These are phyloP conservation scores for Pseudomonodictys pantanalensis DNA, from an alignment of 495 filamentous ascomycete species.

Conservation along the genomic window DNA sequence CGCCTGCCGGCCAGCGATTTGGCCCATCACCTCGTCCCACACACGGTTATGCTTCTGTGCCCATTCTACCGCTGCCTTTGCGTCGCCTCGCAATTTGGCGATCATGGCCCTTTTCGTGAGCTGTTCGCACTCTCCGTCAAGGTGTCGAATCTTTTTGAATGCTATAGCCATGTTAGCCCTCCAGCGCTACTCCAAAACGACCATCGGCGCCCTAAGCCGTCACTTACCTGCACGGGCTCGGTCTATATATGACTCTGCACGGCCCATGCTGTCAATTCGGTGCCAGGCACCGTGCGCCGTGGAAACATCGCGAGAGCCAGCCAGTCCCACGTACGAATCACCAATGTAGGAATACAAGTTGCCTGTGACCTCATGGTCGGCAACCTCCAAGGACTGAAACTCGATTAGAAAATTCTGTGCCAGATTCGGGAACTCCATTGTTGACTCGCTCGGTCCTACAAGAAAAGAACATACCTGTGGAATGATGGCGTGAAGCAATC, in stretches of 20 bases:
- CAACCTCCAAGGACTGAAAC: slow-evolving; percentile 62
- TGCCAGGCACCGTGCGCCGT: slow-evolving; percentile 16
- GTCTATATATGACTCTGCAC: slow-evolving; percentile 31
- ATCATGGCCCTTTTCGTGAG: slow-evolving; percentile 83
- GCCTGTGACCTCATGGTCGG: slow-evolving; percentile 62
- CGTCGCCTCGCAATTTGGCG: slow-evolving; percentile 71
- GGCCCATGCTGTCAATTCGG: slow-evolving; percentile 28
- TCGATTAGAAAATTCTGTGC: no score
- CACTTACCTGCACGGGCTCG: slow-evolving; percentile 31
- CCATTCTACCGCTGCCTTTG: slow-evolving; percentile 68
- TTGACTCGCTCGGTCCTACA: background rate
- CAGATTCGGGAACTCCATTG: slow-evolving; percentile 1
- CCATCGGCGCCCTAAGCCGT: background rate
- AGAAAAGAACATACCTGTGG: slow-evolving; percentile 54
- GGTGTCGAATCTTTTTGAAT: slow-evolving; percentile 71
- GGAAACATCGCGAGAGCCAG: slow-evolving; percentile 49
- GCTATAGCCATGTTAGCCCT: slow-evolving; percentile 39
- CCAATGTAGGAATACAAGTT: slow-evolving; percentile 71
- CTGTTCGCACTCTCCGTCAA: slow-evolving; percentile 73
- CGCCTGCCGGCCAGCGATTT: no score
- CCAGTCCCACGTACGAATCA: slow-evolving; percentile 81
- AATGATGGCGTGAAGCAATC: slow-evolving; percentile 68
- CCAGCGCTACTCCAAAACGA: background rate
- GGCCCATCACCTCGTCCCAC: slow-evolving; percentile 16
- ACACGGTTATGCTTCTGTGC: slow-evolving; percentile 62